Percentiles rank a stretch among this genome's conserved stretches.
These are phyloP conservation scores for Peronospora belbahrii DNA, from an alignment of 352 stramenopile genomes.

Conservation along the genomic window DNA sequence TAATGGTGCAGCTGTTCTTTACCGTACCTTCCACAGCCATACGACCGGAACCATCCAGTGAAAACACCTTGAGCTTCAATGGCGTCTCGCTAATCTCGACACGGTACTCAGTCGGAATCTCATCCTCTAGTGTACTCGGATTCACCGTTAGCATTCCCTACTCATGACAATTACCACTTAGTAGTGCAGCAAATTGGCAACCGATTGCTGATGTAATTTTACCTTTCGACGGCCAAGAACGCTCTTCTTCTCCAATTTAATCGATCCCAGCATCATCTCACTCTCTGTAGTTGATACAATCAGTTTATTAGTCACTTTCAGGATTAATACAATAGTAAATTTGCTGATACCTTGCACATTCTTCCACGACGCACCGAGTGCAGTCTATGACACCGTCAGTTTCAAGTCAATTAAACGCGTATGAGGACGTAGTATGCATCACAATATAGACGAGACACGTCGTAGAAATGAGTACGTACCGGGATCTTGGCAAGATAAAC, in stretches of 20 bases:
- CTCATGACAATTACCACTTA: neutral
- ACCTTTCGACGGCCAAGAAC: slow-evolving; percentile 70
- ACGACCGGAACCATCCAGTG: slow-evolving; percentile 71
- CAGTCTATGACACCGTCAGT: slow-evolving; percentile 35
- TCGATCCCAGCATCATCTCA: slow-evolving; percentile 75
- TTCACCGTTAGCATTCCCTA: slow-evolving; percentile 78
- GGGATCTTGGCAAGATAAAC: slow-evolving; percentile 84
- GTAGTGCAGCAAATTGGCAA: slow-evolving; percentile 2
- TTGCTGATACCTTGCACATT: slow-evolving; percentile 59
- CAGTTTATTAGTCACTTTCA: neutral
- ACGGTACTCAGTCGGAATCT: slow-evolving; percentile 76
- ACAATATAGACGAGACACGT: neutral
- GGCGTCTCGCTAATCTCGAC: slow-evolving; percentile 71
- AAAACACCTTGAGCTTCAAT: slow-evolving; percentile 81
- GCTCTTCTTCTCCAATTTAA: slow-evolving; percentile 77
- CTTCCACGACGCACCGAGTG: slow-evolving; percentile 71
- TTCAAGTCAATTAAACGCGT: slow-evolving; percentile 1
- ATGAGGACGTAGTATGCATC: neutral
- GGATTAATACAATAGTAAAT: neutral
- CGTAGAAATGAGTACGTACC: slow-evolving; percentile 26
- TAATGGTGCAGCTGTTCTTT: slow-evolving; percentile 81
- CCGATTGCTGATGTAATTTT: neutral
- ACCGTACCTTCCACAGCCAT: slow-evolving; percentile 85
- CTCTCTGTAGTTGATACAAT: slow-evolving; percentile 41
- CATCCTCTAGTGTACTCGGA: slow-evolving; percentile 57